These are phyloP conservation scores for Fusarium redolens DNA, from an alignment of 2,329 filamentous ascomycete species.

Conservation along the genomic window DNA sequence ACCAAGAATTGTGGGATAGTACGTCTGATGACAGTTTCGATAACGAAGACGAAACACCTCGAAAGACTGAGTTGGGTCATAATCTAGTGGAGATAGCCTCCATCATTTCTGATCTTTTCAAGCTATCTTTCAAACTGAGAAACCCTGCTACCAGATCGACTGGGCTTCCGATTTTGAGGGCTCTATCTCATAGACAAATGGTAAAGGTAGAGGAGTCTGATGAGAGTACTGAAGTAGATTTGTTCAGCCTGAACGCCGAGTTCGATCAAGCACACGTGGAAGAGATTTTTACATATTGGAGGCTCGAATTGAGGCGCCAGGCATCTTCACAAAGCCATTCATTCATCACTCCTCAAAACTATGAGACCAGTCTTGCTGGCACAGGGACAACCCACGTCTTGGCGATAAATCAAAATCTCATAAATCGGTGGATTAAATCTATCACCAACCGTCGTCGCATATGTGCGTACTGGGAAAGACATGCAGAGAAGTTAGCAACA, in stretches of 20 bases:
- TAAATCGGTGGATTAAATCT: background rate
- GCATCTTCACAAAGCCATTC: too few relatives aligned
- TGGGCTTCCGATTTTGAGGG: background rate
- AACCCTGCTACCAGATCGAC: background rate
- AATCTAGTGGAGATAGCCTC: background rate
- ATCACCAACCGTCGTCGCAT: background rate
- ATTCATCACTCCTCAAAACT: too few relatives aligned
- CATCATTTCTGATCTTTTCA: background rate
- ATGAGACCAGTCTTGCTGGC: too few relatives aligned
- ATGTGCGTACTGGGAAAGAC: background rate
- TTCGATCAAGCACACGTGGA: background rate
- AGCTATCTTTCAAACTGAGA: background rate
- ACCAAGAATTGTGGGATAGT: background rate
- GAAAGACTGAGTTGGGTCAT: background rate
- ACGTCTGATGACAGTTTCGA: background rate
- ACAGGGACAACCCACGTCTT: too few relatives aligned
- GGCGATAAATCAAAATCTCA: too few relatives aligned
- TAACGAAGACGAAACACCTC: too few relatives aligned
- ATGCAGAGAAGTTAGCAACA: background rate
- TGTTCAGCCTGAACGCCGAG: background rate
- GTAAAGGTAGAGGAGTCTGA: background rate
- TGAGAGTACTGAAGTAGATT: background rate
- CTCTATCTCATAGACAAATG: background rate
- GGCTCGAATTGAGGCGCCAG: too few relatives aligned
- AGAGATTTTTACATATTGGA: too few relatives aligned